Conservation (phyloP, 1,139 yeast genomes). For the Scheffersomyces insectosa region DNA sequence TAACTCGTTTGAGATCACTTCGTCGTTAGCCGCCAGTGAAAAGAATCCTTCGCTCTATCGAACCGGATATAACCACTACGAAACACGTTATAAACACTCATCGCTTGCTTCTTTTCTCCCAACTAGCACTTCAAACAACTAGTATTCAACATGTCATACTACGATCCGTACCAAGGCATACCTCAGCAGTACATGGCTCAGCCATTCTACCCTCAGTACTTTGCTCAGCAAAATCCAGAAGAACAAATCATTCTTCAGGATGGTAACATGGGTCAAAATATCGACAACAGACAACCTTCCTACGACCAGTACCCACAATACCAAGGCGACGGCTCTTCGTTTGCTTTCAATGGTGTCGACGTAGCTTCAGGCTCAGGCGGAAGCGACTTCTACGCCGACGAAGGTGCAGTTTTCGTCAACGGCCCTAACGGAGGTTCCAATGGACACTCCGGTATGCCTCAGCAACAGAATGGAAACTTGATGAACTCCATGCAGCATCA, state of each 20-base stretch:
- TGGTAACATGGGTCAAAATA: conserved; percentile 8
- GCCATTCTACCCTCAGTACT: conserved; percentile 37
- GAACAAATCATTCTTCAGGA: conserved; percentile 11
- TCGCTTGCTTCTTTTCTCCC: too few species aligned
- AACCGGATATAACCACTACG: too few species aligned
- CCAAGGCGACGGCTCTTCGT: conserved; percentile 10
- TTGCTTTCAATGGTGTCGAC: conserved; percentile 12
- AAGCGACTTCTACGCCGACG: conserved; percentile 27
- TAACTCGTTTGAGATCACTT: too few species aligned
- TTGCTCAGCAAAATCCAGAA: conserved; percentile 17
- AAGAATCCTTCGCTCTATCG: too few species aligned
- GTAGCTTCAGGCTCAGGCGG: conserved; percentile 15
- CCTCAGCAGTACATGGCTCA: conserved; percentile 42
- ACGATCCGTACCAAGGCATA: conserved; percentile 45
- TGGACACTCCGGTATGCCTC: neutral
- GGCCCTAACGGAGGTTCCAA: conserved; percentile 8
- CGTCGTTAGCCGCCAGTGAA: too few species aligned
- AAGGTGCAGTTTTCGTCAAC: conserved; percentile 19
- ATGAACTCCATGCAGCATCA: conserved; percentile 4
- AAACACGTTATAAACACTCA: too few species aligned
- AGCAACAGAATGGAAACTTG: conserved; percentile 4
- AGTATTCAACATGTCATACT: conserved; percentile 37
- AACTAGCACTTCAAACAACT: too few species aligned
- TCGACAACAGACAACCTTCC: conserved; percentile 14
- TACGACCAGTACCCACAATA: conserved; percentile 17